Evolutionary conservation across 2,329 filamentous ascomycete genomes (phyloP), one percentile per base, ranked within the genome.

Genomic region (Capronia epimyces): DNA sequence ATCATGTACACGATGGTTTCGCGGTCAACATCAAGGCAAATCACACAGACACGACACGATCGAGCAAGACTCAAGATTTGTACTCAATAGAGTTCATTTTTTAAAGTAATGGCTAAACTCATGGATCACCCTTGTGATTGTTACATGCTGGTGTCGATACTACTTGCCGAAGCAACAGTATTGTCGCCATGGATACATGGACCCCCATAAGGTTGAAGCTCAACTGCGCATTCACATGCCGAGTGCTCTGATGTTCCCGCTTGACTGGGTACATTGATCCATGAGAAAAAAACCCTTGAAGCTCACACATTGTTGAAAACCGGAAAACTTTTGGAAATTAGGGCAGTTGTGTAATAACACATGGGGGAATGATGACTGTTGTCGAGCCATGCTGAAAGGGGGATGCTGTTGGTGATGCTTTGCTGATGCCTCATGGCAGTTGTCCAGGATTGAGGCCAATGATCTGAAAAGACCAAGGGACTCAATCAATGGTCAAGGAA

Each of bases 381-480:
- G 34, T 20, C 16, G 16, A 37, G 34, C 15, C 34, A 37, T 37
- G 34, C 16, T 37, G 34, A 13, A 37, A 37, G 34, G 12, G 15
- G 5, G 16, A 18, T 18, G 15, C 34, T n/a, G n/a, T n/a, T n/a
- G n/a, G n/a, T n/a, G 18, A 3, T 18, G 34, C 34, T 37, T 12
- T 10, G 29, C 13, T 8, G 34, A 37, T 37, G 15, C 15, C n/a
- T n/a, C 25, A 49, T 37, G 31, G 37, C 42, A 41, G 42, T 18
- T 42, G 42, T 46, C 39, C 43, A 45, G 21, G 39, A 22, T 25
- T 42, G 36, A 37, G 44, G 34, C 39, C 50, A 53, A 50, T 46
- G 49, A 46, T 51, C 45, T 40, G 36, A 46, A 55, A 42, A 52
- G 43, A 49, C 52, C 52, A 49, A 55, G 41, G 44, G 52, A 21